These are phyloP conservation scores for Penicillium antarcticum DNA, from an alignment of 495 filamentous ascomycete genomes.

Conservation along the genomic window DNA sequence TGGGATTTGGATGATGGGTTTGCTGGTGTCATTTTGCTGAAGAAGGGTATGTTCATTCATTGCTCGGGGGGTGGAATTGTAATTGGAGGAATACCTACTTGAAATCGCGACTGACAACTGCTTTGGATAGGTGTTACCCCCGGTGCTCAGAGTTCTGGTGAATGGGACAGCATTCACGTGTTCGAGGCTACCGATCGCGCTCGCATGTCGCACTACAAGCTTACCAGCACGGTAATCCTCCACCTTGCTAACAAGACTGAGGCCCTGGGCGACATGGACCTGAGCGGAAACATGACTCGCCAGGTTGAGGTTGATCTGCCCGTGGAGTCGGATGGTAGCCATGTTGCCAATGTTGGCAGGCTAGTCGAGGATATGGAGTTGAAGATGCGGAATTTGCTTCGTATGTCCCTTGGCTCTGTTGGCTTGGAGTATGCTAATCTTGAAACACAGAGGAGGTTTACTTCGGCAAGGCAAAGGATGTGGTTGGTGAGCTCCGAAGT, in stretches of 20 bases:
- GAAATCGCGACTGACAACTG: slow-evolving; percentile 2
- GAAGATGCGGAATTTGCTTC: slow-evolving; percentile 98
- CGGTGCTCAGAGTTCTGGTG: slow-evolving; percentile 69
- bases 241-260: slow-evolving; percentile 71
- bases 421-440: slow-evolving; percentile 7
- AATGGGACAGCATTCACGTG: slow-evolving; percentile 98
- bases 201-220: slow-evolving; percentile 91
- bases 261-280: slow-evolving; percentile 81
- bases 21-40: slow-evolving; percentile 89
- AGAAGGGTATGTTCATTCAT: slow-evolving; percentile 66
- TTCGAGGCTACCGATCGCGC: slow-evolving; percentile 92
- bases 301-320: slow-evolving; percentile 89
- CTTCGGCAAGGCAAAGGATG: slow-evolving; percentile 98
- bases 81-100: neutral
- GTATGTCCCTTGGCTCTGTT: slow-evolving; percentile 35
- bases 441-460: slow-evolving; percentile 79
- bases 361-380: slow-evolving; percentile 99
- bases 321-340: slow-evolving; percentile 84
- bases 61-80: neutral
- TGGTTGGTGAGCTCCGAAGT: slow-evolving; percentile 96
- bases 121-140: slow-evolving; percentile 54
- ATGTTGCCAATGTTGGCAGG: slow-evolving; percentile 92
- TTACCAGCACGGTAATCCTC: slow-evolving; percentile 95
- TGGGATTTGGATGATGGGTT: slow-evolving; percentile 99
- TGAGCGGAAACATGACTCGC: slow-evolving; percentile 95